Evolutionary conservation across 768 basidiomycete species (phyloP).

Genomic region (Termitomyces sp.): DNA sequence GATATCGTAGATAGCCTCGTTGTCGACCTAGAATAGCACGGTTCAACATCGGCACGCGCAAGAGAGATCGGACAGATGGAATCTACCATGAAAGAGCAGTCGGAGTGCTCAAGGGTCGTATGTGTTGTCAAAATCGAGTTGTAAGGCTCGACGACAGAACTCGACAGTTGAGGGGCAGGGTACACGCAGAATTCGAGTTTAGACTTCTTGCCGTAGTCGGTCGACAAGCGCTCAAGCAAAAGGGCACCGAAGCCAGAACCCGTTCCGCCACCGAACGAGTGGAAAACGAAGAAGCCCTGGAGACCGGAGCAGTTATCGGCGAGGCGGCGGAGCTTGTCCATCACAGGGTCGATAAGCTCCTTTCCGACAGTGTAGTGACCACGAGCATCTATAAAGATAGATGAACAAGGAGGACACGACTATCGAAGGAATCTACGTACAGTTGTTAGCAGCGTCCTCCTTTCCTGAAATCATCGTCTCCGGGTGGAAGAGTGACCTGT

Average conservation of each 20-base stretch:
- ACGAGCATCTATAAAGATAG: slow-evolving; percentile 70
- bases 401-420: not conserved
- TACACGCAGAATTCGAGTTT: slow-evolving; percentile 99
- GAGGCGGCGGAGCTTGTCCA: slow-evolving; percentile 95
- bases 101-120: slow-evolving; percentile 99
- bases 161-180: slow-evolving; percentile 91
- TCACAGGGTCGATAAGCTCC: slow-evolving; percentile 93
- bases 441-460: slow-evolving; percentile 99
- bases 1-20: slow-evolving; percentile 99
- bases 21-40: slow-evolving; percentile 68
- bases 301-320: slow-evolving; percentile 98
- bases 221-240: slow-evolving; percentile 92
- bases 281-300: slow-evolving; percentile 99
- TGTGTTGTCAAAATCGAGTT: slow-evolving; percentile 98
- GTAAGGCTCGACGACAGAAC: slow-evolving; percentile 98
- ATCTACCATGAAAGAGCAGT: slow-evolving; percentile 97
- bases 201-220: slow-evolving; percentile 99
- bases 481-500: slow-evolving; percentile 97
- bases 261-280: slow-evolving; percentile 99
- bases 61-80: not conserved
- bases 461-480: slow-evolving; percentile 98
- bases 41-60: not conserved
- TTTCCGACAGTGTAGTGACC: slow-evolving; percentile 99
- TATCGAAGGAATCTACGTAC: slow-evolving; percentile 36
- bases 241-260: slow-evolving; percentile 99